These are phyloP conservation scores for Talaromyces proteolyticus DNA, from an alignment of 495 filamentous ascomycete species.

Conservation along the genomic window DNA sequence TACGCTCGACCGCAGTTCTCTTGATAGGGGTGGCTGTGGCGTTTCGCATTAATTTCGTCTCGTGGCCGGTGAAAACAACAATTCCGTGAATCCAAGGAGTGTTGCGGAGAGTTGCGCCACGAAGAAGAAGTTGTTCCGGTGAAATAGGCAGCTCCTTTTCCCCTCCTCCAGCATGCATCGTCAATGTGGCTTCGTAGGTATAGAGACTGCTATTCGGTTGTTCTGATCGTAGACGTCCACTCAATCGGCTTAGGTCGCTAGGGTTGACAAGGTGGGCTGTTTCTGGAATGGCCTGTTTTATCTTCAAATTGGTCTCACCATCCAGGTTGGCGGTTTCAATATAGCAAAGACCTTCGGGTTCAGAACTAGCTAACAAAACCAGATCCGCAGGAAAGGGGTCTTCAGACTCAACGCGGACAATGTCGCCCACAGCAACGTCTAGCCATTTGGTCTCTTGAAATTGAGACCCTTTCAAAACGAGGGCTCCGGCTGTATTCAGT, in stretches of 20 bases:
- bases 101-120: slow-evolving; percentile 91
- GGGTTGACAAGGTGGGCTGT: slow-evolving; percentile 84
- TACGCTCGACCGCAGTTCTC: slow-evolving; percentile 86
- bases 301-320: slow-evolving; percentile 97
- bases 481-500: slow-evolving; percentile 83
- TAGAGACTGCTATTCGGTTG: slow-evolving; percentile 98
- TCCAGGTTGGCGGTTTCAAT: slow-evolving; percentile 99
- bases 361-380: slow-evolving; percentile 86
- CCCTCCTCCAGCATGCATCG: slow-evolving; percentile 85
- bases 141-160: slow-evolving; percentile 87
- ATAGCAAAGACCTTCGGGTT: slow-evolving; percentile 96
- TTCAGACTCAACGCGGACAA: slow-evolving; percentile 91
- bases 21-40: slow-evolving; percentile 97
- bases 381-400: slow-evolving; percentile 95
- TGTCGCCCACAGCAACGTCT: slow-evolving; percentile 88
- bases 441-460: slow-evolving; percentile 92
- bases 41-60: slow-evolving; percentile 99
- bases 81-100: slow-evolving; percentile 97
- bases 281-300: slow-evolving; percentile 97
- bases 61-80: slow-evolving; percentile 97
- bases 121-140: slow-evolving; percentile 80
- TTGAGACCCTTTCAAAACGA: slow-evolving; percentile 73
- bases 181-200: slow-evolving; percentile 96
- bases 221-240: slow-evolving; percentile 84
- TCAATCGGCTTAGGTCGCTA: slow-evolving; percentile 77